Base-by-base conservation (phyloP, 2,329 filamentous ascomycete species). In the Sphaerulina musiva region DNA sequence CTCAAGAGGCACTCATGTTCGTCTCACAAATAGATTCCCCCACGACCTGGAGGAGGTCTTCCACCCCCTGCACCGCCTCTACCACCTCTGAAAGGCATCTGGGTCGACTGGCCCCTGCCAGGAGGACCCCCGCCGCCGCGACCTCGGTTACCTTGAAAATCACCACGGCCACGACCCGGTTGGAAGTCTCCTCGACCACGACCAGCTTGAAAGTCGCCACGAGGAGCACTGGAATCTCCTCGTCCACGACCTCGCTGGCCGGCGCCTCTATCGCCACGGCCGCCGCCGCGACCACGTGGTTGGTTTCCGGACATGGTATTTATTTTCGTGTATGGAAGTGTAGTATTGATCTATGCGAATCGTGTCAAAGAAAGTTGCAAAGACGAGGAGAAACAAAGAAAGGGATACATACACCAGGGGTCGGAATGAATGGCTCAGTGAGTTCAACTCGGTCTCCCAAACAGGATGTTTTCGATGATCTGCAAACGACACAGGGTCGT, bases 11-110 rank as follows among this genome's bases (percentile, higher is more conserved):
- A 20, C 4, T 20, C 8, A 11, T 26, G 6, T 17, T 44, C 42
- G 23, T 59, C 63, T 60, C 53, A 62, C 62, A 62, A 54, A 43
- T 60, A 65, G 31, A 66, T 64, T 12, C 60, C 64, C 4, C 54
- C 54, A n/a, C 45, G 55, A 34, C 56, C 59, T 12, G 23, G 45
- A 29, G 50, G 52, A 46, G 41, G 49, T 17, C 31, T 39, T 34
- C 38, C 55, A 3, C 29, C 51, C 4, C 58, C 45, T n/a, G 55
- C 50, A 20, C 60, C 54, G 26, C 59, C 51, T 29, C 48, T 46
- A 38, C 62, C 64, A 31, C 62, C 62, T 48, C 62, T 55, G 14
- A 57, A 51, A 48, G 57, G 42, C 40, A 62, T 53, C 38, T 51
- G 53, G 2, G 48, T 44, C 12, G 46, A 40, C 20, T 55, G 52